Conservation (phyloP, 345 rosid species). For the Sisymbrium altissimum region DNA sequence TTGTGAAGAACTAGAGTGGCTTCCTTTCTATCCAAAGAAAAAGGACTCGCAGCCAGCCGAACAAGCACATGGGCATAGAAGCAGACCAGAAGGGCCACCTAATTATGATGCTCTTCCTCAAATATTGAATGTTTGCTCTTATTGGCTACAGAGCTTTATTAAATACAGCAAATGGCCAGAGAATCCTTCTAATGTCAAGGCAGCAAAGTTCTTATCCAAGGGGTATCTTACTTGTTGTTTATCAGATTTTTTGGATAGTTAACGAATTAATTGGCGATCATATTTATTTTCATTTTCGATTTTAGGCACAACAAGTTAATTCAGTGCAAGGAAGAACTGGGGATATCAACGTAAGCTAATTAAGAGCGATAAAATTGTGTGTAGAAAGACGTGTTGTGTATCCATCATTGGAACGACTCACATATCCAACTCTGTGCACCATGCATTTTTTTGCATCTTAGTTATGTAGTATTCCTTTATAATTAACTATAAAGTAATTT, state of each 20-base stretch:
- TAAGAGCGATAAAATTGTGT: not conserved
- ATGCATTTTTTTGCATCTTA: not conserved
- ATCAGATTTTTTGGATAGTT: not conserved
- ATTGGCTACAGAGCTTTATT: slow-evolving; percentile 93
- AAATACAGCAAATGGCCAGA: slow-evolving; percentile 96
- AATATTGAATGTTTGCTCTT: slow-evolving; percentile 72
- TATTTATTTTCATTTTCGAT: slow-evolving; percentile 15
- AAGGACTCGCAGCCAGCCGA: slow-evolving; percentile 31
- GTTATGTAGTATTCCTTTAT: not conserved
- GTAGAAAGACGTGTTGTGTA: not conserved
- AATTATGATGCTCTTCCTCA: slow-evolving; percentile 72
- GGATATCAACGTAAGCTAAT: slow-evolving; percentile 57
- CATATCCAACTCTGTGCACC: not conserved
- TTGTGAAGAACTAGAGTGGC: slow-evolving; percentile 95
- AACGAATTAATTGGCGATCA: not conserved
- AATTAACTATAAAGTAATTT: slow-evolving; percentile 8
- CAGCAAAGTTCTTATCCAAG: slow-evolving; percentile 74
- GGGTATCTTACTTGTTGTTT: slow-evolving; percentile 51
- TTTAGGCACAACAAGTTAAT: slow-evolving; percentile 73
- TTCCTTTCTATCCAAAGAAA: slow-evolving; percentile 67
- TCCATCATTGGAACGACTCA: not conserved
- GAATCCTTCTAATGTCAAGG: slow-evolving; percentile 81
- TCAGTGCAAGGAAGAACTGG: slow-evolving; percentile 67
- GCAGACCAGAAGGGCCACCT: slow-evolving; percentile 58
- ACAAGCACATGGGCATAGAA: slow-evolving; percentile 54